Evolutionary conservation across 176 grass and related monocot genomes (phyloP).

Genomic region (Phoenix dactylifera): DNA sequence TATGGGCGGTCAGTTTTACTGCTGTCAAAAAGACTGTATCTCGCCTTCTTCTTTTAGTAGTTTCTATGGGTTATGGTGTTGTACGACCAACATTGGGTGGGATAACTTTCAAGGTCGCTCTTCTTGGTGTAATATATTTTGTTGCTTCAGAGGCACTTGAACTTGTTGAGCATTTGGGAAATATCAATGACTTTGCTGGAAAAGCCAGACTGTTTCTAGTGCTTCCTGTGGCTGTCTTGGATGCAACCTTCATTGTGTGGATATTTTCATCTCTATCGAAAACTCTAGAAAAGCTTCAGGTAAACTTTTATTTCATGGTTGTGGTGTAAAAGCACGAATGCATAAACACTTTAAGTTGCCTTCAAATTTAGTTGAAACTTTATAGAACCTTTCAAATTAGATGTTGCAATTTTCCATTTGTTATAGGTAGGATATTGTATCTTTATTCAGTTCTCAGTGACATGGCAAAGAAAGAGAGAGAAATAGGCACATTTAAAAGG

Average conservation of each 20-base stretch:
- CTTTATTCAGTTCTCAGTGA: too few relatives aligned
- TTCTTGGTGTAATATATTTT: slow-evolving; percentile 84
- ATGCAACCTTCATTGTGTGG: slow-evolving; percentile 98
- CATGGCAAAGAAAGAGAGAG: too few relatives aligned
- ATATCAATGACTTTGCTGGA: slow-evolving; percentile 93
- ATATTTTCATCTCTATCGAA: slow-evolving; percentile 98
- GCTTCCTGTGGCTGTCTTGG: slow-evolving; percentile 85
- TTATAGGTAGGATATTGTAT: too few relatives aligned
- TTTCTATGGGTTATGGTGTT: slow-evolving; percentile 92
- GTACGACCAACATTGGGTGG: slow-evolving; percentile 76
- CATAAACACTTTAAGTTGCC: too few relatives aligned
- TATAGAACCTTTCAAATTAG: too few relatives aligned
- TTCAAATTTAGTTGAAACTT: too few relatives aligned
- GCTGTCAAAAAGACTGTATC: slow-evolving; percentile 97
- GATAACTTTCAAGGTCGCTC: slow-evolving; percentile 65
- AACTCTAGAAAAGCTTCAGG: slow-evolving; percentile 98
- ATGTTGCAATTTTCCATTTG: too few relatives aligned
- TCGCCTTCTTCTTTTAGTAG: slow-evolving; percentile 84
- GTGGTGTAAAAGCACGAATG: neutral
- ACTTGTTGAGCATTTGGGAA: slow-evolving; percentile 94
- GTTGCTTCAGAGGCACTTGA: slow-evolving; percentile 81
- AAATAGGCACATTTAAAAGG: too few relatives aligned
- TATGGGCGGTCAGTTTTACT: slow-evolving; percentile 98
- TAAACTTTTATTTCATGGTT: slow-evolving; percentile 19
- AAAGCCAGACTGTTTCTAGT: slow-evolving; percentile 92